Conservation (phyloP, 441 rosid genomes). For the Dalechampia spathulata region DNA sequence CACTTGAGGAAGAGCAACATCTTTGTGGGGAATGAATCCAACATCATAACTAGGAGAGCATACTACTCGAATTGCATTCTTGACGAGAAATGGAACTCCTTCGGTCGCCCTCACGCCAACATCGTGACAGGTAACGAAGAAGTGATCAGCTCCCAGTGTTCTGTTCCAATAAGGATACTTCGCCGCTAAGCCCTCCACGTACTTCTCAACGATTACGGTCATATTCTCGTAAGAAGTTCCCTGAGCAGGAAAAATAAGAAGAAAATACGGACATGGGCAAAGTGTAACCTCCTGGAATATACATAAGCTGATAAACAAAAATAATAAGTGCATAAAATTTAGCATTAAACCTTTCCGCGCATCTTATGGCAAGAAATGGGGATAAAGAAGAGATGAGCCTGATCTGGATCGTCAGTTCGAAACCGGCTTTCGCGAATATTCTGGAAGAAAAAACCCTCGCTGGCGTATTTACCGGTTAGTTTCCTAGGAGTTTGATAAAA, state of each 20-base stretch:
- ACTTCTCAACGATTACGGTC: conserved; percentile 75
- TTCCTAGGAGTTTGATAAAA: conserved; percentile 91
- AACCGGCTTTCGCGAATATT: conserved; percentile 74
- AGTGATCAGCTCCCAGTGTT: conserved; percentile 95
- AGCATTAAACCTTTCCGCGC: conserved; percentile 77
- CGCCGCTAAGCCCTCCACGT: conserved; percentile 54
- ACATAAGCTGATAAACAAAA: too few species aligned
- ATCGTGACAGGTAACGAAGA: conserved; percentile 95
- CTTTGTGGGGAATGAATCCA: conserved; percentile 91
- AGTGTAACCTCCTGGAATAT: too few species aligned
- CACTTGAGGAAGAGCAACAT: conserved; percentile 90
- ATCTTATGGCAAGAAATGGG: conserved; percentile 95
- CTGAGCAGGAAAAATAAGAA: conserved; percentile 43
- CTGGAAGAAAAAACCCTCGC: conserved; percentile 95
- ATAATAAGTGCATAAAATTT: too few species aligned
- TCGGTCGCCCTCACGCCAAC: conserved; percentile 96
- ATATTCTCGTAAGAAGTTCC: conserved; percentile 90
- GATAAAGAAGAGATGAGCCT: conserved; percentile 78
- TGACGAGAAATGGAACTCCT: conserved; percentile 63
- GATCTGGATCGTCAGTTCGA: conserved; percentile 65
- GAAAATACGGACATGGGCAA: too few species aligned
- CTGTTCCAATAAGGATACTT: conserved; percentile 94
- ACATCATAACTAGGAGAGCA: conserved; percentile 98
- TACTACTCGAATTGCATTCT: conserved; percentile 86
- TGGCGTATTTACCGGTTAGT: conserved; percentile 87